phyloP scores from a whole-genome alignment of 768 basidiomycete genomes.

The Tricholoma hemisulphureum region DNA sequence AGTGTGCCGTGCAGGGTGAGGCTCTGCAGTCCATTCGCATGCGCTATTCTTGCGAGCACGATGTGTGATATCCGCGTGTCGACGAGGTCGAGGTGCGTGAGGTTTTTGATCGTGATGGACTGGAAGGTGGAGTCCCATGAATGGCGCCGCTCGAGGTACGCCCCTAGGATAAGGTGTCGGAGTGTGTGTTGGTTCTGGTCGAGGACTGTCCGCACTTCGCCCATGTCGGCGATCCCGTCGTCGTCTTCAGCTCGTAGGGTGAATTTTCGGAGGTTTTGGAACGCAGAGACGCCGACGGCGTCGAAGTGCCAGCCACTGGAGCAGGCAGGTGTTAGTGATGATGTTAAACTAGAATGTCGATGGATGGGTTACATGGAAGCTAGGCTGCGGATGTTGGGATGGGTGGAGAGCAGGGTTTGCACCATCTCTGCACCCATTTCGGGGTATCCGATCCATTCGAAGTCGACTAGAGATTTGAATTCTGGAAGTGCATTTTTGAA shows the following conservation, averaged over 20 bases:
- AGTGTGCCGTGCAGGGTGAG: slow-evolving; percentile 67
- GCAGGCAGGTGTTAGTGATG: neutral
- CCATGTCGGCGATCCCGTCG: slow-evolving; percentile 70
- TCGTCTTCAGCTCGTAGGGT: slow-evolving; percentile 69
- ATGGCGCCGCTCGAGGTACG: slow-evolving; percentile 62
- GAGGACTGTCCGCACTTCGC: slow-evolving; percentile 61
- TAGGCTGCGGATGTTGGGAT: slow-evolving; percentile 52
- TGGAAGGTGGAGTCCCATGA: slow-evolving; percentile 69
- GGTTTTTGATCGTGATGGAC: slow-evolving; percentile 59
- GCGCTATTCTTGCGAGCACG: slow-evolving; percentile 61
- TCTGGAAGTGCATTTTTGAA: slow-evolving; percentile 63
- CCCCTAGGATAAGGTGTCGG: slow-evolving; percentile 63
- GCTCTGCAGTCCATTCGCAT: slow-evolving; percentile 58
- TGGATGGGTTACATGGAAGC: slow-evolving; percentile 51
- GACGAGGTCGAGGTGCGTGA: slow-evolving; percentile 69
- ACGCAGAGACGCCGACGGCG: slow-evolving; percentile 64
- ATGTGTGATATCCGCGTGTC: slow-evolving; percentile 66
- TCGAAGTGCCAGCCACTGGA: slow-evolving; percentile 71
- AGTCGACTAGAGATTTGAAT: slow-evolving; percentile 58
- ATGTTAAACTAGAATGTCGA: neutral
- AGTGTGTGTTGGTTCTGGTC: slow-evolving; percentile 59
- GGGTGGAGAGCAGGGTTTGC: slow-evolving; percentile 50
- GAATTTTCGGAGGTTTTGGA: slow-evolving; percentile 59
- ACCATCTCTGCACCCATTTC: slow-evolving; percentile 70
- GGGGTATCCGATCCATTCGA: slow-evolving; percentile 79